Evolutionary conservation across 1,284 basidiomycete genomes (phyloP).

Genomic region (Trichosporon sp.): DNA sequence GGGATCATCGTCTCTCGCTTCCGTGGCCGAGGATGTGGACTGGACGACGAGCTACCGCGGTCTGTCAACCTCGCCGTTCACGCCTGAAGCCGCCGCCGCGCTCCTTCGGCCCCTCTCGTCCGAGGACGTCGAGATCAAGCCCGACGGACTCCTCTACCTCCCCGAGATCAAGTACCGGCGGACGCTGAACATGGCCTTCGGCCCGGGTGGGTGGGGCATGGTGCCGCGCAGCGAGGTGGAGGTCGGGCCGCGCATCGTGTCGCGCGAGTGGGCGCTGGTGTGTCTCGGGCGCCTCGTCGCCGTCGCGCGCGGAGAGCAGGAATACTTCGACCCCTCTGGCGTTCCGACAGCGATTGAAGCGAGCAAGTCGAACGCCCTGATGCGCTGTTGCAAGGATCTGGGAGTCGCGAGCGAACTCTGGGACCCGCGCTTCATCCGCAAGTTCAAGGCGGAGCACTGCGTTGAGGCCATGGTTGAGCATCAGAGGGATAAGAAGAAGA

Average conservation of each 20-base stretch:
- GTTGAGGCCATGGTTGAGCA: constrained; percentile 86
- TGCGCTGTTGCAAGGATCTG: constrained; percentile 97
- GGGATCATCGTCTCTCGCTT: background rate
- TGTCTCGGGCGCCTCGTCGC: constrained; percentile 88
- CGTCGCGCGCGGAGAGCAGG: constrained; percentile 92
- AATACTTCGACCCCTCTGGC: constrained; percentile 90
- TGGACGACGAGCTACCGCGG: constrained; percentile 90
- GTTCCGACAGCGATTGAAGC: constrained; percentile 93
- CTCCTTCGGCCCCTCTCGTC: constrained; percentile 75
- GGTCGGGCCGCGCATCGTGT: constrained; percentile 84
- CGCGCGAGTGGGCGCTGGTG: constrained; percentile 91
- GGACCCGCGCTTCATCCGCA: constrained; percentile 94
- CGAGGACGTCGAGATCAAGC: constrained; percentile 33
- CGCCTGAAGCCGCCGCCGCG: constrained; percentile 71
- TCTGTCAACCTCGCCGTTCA: constrained; percentile 75
- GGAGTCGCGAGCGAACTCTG: constrained; percentile 96
- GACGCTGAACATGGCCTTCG: constrained; percentile 89
- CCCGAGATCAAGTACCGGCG: constrained; percentile 99
- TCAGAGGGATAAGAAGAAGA: constrained; percentile 80
- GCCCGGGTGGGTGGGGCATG: constrained; percentile 95
- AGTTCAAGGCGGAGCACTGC: constrained; percentile 85
- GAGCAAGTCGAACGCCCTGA: constrained; percentile 94
- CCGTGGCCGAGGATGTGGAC: constrained; percentile 57
- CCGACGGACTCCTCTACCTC: constrained; percentile 88
- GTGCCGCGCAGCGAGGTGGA: constrained; percentile 91